Conservation (phyloP, 1,139 yeast genomes). For the Kazachstania sp. region DNA sequence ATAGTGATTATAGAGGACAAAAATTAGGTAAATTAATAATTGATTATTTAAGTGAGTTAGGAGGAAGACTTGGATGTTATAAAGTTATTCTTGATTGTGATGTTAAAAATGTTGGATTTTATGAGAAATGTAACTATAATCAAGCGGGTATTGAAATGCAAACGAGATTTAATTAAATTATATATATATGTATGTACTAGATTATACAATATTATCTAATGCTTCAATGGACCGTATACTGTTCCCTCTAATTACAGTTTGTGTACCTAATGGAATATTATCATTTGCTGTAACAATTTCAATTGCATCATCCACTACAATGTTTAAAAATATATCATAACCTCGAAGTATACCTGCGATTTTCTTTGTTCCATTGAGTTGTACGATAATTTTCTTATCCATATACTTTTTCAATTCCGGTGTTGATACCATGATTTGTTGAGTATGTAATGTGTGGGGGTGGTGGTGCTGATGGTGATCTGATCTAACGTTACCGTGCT, state of each 20-base stretch:
- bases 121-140: conserved; percentile 72
- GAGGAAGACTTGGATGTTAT: conserved; percentile 59
- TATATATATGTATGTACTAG: too few species aligned
- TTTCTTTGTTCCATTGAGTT: conserved; percentile 65
- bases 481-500: too few species aligned
- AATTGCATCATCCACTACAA: conserved; percentile 65
- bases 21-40: conserved; percentile 67
- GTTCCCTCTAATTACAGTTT: conserved; percentile 51
- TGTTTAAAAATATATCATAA: conserved; percentile 65
- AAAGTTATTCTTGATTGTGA: conserved; percentile 88
- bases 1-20: conserved; percentile 69
- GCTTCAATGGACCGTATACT: conserved; percentile 50
- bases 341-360: conserved; percentile 70
- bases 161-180: too few species aligned
- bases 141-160: conserved; percentile 73
- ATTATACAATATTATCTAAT: conserved; percentile 27
- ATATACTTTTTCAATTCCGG: conserved; percentile 63
- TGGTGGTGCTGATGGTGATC: too few species aligned
- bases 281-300: conserved; percentile 51
- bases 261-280: conserved; percentile 29
- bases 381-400: conserved; percentile 64
- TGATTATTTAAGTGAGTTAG: conserved; percentile 51
- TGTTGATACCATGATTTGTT: conserved; percentile 44
- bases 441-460: neutral
- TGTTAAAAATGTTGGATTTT: conserved; percentile 69